A percentile compares a stretch with the other conserved stretches of the same genome.
phyloP scores from a whole-genome alignment of 768 basidiomycete species.

The Amanita rubescens region DNA sequence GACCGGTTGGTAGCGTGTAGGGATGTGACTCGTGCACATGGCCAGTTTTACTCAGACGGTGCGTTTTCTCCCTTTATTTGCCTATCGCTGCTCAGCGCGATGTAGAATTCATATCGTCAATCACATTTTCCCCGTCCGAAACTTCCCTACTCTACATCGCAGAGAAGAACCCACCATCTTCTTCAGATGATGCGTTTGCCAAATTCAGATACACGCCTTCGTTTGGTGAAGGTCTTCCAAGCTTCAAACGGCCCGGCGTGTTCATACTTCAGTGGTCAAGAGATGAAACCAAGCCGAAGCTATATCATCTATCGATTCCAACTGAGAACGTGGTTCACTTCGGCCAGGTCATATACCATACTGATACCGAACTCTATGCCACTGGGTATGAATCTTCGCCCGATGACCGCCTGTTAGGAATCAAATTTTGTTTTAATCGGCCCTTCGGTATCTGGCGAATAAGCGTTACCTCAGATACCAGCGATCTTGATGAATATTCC shows the following conservation, averaged over 20 bases:
- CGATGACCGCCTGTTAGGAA: constrained; percentile 53
- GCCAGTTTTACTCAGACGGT: constrained; percentile 57
- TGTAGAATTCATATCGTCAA: constrained; percentile 42
- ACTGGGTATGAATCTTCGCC: constrained; percentile 54
- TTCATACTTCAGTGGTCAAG: constrained; percentile 51
- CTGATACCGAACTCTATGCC: constrained; percentile 35
- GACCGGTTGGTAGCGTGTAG: constrained; percentile 35
- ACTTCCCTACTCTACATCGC: constrained; percentile 51
- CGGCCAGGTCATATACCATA: constrained; percentile 49
- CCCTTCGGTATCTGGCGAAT: constrained; percentile 52
- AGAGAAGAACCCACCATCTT: constrained; percentile 37
- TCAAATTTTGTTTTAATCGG: constrained; percentile 54
- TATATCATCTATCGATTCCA: constrained; percentile 9
- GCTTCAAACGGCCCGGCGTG: constrained; percentile 42
- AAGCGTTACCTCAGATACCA: constrained; percentile 16
- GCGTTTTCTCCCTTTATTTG: too few species aligned
- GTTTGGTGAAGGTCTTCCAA: constrained; percentile 56
- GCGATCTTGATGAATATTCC: constrained; percentile 5
- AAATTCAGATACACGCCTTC: constrained; percentile 51
- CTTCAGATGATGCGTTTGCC: constrained; percentile 25
- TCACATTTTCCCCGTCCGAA: constrained; percentile 50
- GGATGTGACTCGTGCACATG: constrained; percentile 54
- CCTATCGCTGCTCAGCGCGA: background rate
- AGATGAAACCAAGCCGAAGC: constrained; percentile 4
- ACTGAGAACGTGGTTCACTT: constrained; percentile 29